Conservation (phyloP, 2,329 filamentous ascomycete genomes). For the Fusarium guadeloupense region DNA sequence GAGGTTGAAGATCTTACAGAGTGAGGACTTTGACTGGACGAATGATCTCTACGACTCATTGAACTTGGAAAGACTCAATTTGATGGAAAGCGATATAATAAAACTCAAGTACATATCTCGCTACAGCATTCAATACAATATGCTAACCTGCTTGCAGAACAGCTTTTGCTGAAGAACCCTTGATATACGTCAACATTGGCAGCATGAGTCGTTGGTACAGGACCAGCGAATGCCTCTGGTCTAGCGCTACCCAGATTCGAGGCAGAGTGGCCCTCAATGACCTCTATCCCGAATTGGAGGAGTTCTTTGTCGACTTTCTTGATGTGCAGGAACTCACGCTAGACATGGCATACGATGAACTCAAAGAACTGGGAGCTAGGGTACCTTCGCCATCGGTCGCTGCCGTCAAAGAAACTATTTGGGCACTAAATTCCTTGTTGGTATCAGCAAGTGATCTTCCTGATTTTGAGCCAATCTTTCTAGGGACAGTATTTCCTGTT, state of each 20-base stretch:
- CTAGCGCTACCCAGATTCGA: slow-evolving; percentile 42
- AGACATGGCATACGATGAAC: slow-evolving; percentile 45
- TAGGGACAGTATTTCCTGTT: slow-evolving; percentile 37
- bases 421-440: slow-evolving; percentile 48
- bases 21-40: slow-evolving; percentile 31
- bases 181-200: slow-evolving; percentile 19
- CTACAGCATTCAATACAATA: accelerated
- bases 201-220: slow-evolving; percentile 42
- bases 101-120: slow-evolving; percentile 1
- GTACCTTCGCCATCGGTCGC: slow-evolving; percentile 7
- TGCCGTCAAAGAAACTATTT: slow-evolving; percentile 46
- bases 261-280: slow-evolving; percentile 42
- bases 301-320: slow-evolving; percentile 45
- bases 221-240: slow-evolving; percentile 48
- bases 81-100: not conserved
- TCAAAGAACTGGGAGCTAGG: slow-evolving; percentile 33
- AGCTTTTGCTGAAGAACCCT: slow-evolving; percentile 7
- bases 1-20: slow-evolving; percentile 4
- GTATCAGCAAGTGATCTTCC: not conserved
- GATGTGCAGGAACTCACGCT: slow-evolving; percentile 45
- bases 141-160: slow-evolving; percentile 4
- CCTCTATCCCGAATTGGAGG: slow-evolving; percentile 43
- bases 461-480: slow-evolving; percentile 14
- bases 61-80: not conserved
- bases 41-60: slow-evolving; percentile 16